Conservation (phyloP, 805 yeast species). For the Isabelozyma gotoi region DNA sequence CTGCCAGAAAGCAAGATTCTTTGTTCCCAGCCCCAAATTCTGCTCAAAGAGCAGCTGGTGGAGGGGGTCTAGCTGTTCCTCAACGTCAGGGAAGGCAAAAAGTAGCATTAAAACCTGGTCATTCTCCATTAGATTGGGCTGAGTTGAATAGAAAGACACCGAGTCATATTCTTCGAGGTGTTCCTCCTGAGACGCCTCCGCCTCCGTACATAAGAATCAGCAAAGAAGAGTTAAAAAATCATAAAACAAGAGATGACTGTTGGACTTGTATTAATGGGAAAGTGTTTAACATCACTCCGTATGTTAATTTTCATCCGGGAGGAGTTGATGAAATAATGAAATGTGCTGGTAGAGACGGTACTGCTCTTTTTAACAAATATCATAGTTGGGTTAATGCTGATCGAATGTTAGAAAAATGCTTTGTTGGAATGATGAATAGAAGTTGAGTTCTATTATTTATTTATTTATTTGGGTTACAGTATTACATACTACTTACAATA, state of each 20-base stretch:
- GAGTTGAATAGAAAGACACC: slow-evolving; percentile 43
- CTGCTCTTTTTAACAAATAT: slow-evolving; percentile 69
- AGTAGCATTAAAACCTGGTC: slow-evolving; percentile 71
- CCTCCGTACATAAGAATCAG: slow-evolving; percentile 48
- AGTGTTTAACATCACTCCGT: slow-evolving; percentile 85
- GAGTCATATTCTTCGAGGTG: slow-evolving; percentile 53
- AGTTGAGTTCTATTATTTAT: background rate
- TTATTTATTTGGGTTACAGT: background rate
- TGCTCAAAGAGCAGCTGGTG: slow-evolving; percentile 28
- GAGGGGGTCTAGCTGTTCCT: slow-evolving; percentile 10
- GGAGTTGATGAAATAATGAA: slow-evolving; percentile 76
- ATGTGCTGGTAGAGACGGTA: slow-evolving; percentile 84
- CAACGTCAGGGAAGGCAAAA: slow-evolving; percentile 34
- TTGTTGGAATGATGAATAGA: slow-evolving; percentile 53
- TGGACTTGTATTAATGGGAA: slow-evolving; percentile 83
- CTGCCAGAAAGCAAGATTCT: background rate
- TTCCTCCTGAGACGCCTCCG: slow-evolving; percentile 53
- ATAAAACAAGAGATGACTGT: slow-evolving; percentile 62
- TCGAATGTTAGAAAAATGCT: slow-evolving; percentile 72
- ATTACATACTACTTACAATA: background rate
- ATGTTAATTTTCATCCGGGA: slow-evolving; percentile 89
- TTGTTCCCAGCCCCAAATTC: slow-evolving; percentile 37
- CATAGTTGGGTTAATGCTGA: slow-evolving; percentile 80
- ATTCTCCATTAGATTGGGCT: slow-evolving; percentile 89
- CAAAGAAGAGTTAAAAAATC: slow-evolving; percentile 57